Evolutionary conservation across 495 filamentous ascomycete genomes (phyloP).

Genomic region (Recurvomyces mirabilis): DNA sequence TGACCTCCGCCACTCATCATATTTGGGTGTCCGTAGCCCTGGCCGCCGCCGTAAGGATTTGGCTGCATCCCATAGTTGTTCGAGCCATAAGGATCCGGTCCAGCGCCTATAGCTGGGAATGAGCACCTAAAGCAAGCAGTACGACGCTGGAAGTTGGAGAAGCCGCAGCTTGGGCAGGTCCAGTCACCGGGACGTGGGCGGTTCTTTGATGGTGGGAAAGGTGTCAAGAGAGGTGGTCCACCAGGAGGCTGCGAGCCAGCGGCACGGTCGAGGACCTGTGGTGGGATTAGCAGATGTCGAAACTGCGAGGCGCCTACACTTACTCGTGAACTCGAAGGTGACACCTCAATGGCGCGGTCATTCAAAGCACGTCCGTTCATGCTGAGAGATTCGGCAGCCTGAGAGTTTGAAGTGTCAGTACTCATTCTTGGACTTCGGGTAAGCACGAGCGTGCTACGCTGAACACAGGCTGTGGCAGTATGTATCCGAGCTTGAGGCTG

Average conservation of each 20-base stretch:
- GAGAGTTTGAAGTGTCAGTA: slow-evolving; percentile 1
- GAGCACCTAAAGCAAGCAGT: slow-evolving; percentile 98
- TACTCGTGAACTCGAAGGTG: slow-evolving; percentile 75
- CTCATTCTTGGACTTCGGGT: no score
- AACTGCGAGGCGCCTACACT: neutral
- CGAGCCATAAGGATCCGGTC: slow-evolving; percentile 57
- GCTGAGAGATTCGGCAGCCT: slow-evolving; percentile 80
- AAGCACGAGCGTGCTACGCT: no score
- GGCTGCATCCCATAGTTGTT: slow-evolving; percentile 60
- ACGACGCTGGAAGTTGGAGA: slow-evolving; percentile 91
- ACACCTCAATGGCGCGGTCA: slow-evolving; percentile 97
- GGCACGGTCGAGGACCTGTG: slow-evolving; percentile 73
- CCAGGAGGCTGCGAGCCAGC: slow-evolving; percentile 32
- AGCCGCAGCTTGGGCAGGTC: slow-evolving; percentile 92
- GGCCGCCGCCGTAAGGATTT: slow-evolving; percentile 50
- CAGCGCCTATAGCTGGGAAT: slow-evolving; percentile 79
- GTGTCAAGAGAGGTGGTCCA: slow-evolving; percentile 69
- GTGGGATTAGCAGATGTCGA: neutral
- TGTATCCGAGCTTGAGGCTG: no score
- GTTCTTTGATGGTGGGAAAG: slow-evolving; percentile 97
- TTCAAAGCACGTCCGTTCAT: slow-evolving; percentile 98
- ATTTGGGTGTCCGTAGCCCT: slow-evolving; percentile 53
- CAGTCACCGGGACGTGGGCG: slow-evolving; percentile 93
- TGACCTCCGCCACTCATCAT: slow-evolving; percentile 75
- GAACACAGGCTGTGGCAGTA: no score